phyloP scores from a whole-genome alignment of 78 protist species.

The Planoprotostelium fungivorum region DNA sequence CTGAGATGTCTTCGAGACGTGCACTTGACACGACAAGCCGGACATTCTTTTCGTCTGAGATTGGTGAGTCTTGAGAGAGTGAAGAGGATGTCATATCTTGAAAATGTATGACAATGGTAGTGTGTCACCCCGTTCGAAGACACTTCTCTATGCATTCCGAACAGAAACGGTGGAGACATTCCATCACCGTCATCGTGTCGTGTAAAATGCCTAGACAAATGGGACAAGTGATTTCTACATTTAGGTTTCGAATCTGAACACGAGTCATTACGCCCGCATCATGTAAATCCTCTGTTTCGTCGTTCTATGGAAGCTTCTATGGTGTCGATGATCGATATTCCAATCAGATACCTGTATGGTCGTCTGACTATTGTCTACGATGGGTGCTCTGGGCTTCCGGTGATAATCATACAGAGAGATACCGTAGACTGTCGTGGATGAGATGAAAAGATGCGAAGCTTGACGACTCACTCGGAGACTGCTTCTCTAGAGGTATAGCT shows the following conservation, averaged over 20 bases:
- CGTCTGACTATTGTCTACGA: background rate
- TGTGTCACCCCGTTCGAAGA: background rate
- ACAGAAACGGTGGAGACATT: constrained; percentile 24
- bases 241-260: background rate
- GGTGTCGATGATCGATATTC: no score
- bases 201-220: constrained; percentile 8
- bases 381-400: background rate
- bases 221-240: constrained; percentile 16
- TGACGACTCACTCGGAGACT: background rate
- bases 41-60: background rate
- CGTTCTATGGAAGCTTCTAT: no score
- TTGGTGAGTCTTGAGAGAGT: no score
- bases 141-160: constrained; percentile 6
- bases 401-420: background rate
- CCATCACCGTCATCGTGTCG: constrained; percentile 10
- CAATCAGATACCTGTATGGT: background rate
- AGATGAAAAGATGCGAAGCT: background rate
- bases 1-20: constrained; percentile 6
- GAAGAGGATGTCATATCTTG: background rate
- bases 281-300: no score
- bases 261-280: no score
- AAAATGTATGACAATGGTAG: background rate
- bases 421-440: background rate
- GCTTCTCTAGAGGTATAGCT: background rate
- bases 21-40: background rate